These are phyloP conservation scores for Umbilicaria muhlenbergii DNA, from an alignment of 495 filamentous ascomycete species.

Conservation along the genomic window DNA sequence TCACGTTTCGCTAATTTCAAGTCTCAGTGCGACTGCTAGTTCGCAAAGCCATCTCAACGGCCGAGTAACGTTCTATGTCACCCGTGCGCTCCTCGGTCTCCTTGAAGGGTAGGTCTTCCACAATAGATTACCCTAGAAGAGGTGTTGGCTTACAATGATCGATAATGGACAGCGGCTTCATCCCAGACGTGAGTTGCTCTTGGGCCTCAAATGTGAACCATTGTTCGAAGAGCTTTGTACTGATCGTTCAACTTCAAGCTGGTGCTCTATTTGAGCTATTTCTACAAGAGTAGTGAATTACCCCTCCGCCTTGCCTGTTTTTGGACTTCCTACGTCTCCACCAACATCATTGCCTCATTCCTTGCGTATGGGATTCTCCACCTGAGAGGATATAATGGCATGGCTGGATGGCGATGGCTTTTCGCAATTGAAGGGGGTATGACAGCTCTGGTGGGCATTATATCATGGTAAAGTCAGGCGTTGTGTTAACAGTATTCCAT, in stretches of 20 bases:
- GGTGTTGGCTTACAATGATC: too few species aligned
- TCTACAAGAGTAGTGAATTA: constrained; percentile 55
- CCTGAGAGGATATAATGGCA: constrained; percentile 40
- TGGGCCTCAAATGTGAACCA: too few species aligned
- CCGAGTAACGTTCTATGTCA: constrained; percentile 43
- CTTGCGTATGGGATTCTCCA: constrained; percentile 59
- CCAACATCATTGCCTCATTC: constrained; percentile 51
- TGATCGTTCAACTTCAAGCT: too few species aligned
- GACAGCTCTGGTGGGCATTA: constrained; percentile 47
- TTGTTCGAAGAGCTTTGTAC: too few species aligned
- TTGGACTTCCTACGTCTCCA: constrained; percentile 54
- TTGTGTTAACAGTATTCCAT: not conserved
- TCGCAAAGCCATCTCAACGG: too few species aligned
- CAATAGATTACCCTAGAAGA: too few species aligned
- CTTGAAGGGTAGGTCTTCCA: constrained; percentile 72
- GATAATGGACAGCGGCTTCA: too few species aligned
- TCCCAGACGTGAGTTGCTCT: constrained; percentile 26
- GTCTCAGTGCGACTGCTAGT: too few species aligned
- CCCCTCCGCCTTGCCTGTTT: constrained; percentile 50
- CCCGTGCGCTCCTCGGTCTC: constrained; percentile 50
- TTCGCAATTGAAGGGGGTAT: constrained; percentile 39
- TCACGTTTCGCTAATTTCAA: too few species aligned
- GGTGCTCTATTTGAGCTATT: constrained; percentile 65
- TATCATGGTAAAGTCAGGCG: constrained; percentile 31
- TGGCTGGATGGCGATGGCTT: constrained; percentile 59